Percentiles rank a stretch among this genome's conserved stretches.
Conservation (phyloP, 306 rosid genomes). For the Echinosophora koreensis region DNA sequence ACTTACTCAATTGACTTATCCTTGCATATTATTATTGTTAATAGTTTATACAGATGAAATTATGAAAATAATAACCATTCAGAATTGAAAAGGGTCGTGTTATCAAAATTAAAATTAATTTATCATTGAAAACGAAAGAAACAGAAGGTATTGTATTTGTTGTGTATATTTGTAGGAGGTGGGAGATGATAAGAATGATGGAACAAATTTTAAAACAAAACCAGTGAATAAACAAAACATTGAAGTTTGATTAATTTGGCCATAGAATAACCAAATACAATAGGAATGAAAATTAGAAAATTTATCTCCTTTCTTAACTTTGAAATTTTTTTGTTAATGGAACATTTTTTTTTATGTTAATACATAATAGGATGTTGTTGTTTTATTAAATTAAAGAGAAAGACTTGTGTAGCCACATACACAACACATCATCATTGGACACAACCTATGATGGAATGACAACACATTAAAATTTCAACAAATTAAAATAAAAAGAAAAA, state of each 20-base stretch:
- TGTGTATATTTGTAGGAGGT: not conserved
- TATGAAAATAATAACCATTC: not conserved
- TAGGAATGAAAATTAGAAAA: slow-evolving; percentile 22
- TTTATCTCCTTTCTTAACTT: not conserved
- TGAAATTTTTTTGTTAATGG: no score
- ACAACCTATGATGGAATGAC: no score
- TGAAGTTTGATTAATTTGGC: slow-evolving; percentile 34
- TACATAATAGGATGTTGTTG: no score
- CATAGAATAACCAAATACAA: slow-evolving; percentile 28
- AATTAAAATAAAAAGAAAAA: no score
- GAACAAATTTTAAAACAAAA: not conserved
- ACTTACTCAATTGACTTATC: not conserved
- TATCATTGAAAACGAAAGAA: slow-evolving; percentile 1
- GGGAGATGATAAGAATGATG: not conserved
- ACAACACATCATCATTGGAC: no score
- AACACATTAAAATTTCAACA: no score
- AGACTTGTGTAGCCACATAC: no score
- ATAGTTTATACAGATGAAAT: slow-evolving; percentile 20
- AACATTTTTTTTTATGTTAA: no score
- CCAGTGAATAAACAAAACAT: slow-evolving; percentile 24
- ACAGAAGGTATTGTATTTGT: not conserved
- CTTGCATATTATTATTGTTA: not conserved
- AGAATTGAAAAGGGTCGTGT: not conserved
- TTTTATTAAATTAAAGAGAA: no score
- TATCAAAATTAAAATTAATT: not conserved